A percentile compares a stretch with the other conserved stretches of the same genome.
Evolutionary conservation across 495 filamentous ascomycete genomes (phyloP).

Genomic region (Parathielavia hyrcaniae): DNA sequence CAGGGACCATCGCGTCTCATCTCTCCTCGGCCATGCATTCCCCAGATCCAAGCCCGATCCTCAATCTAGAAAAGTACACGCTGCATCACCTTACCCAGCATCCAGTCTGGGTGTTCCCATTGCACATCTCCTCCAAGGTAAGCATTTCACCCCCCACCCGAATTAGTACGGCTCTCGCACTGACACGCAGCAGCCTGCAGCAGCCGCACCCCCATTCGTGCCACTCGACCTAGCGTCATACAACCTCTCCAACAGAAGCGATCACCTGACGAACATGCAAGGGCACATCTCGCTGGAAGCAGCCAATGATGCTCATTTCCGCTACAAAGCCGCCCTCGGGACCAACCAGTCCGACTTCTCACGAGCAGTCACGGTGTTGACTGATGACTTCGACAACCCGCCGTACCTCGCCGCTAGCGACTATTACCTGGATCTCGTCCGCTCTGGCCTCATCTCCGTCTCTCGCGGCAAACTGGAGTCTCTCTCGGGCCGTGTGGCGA

Average conservation of each 20-base stretch:
- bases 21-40: slow-evolving; percentile 54
- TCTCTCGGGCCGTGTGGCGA: slow-evolving; percentile 31
- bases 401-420: slow-evolving; percentile 65
- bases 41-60: slow-evolving; percentile 32
- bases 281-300: slow-evolving; percentile 54
- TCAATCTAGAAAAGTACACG: slow-evolving; percentile 37
- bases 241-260: slow-evolving; percentile 56
- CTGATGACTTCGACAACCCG: slow-evolving; percentile 37
- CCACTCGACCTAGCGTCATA: slow-evolving; percentile 74
- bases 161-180: not conserved
- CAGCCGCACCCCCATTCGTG: slow-evolving; percentile 53
- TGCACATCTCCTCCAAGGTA: slow-evolving; percentile 50
- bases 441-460: slow-evolving; percentile 54
- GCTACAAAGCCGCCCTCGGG: slow-evolving; percentile 53
- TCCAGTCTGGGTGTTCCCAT: slow-evolving; percentile 69
- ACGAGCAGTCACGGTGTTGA: slow-evolving; percentile 32
- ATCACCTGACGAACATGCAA: slow-evolving; percentile 50
- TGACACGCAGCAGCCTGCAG: slow-evolving; percentile 31
- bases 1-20: slow-evolving; percentile 62
- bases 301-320: slow-evolving; percentile 46
- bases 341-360: slow-evolving; percentile 56
- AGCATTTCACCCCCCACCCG: slow-evolving; percentile 6
- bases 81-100: slow-evolving; percentile 63
- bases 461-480: slow-evolving; percentile 38
- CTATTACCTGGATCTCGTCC: slow-evolving; percentile 64